These are phyloP conservation scores for Noccaea caerulescens DNA, from an alignment of 345 rosid species.

Conservation along the genomic window DNA sequence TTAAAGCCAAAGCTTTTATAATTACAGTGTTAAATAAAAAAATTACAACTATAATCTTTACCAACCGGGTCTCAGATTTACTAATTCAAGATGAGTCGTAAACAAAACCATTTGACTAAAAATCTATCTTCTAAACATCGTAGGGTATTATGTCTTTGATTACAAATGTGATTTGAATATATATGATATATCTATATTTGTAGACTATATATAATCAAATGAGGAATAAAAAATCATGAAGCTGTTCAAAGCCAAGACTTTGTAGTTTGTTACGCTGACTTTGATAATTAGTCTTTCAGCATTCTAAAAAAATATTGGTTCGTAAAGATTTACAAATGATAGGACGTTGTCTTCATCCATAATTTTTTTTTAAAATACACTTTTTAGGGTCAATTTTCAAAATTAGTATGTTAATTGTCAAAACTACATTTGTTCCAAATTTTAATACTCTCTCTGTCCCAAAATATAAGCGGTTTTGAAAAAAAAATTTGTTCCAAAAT, in stretches of 20 bases:
- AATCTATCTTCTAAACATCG: background rate
- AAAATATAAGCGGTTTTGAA: too few relatives aligned
- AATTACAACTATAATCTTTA: too few relatives aligned
- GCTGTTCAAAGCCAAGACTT: constrained; percentile 17
- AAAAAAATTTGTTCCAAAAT: too few relatives aligned
- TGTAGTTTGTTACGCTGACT: background rate
- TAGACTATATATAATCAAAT: constrained; percentile 3
- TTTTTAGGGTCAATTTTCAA: too few relatives aligned
- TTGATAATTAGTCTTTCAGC: background rate
- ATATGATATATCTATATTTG: background rate
- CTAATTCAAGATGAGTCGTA: background rate
- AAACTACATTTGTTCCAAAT: too few relatives aligned
- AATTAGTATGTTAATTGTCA: too few relatives aligned
- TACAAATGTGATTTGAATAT: background rate
- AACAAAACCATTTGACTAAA: background rate
- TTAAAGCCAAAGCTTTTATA: too few relatives aligned
- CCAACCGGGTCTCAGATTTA: background rate
- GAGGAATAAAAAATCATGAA: background rate
- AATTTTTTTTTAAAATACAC: too few relatives aligned
- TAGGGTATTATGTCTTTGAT: background rate
- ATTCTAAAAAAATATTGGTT: background rate
- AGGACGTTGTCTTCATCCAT: background rate
- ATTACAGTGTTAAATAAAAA: too few relatives aligned
- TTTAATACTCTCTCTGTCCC: too few relatives aligned
- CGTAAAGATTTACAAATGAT: background rate